Evolutionary conservation across 1,284 basidiomycete genomes (phyloP).

Genomic region (Xerocomus amazonicus): DNA sequence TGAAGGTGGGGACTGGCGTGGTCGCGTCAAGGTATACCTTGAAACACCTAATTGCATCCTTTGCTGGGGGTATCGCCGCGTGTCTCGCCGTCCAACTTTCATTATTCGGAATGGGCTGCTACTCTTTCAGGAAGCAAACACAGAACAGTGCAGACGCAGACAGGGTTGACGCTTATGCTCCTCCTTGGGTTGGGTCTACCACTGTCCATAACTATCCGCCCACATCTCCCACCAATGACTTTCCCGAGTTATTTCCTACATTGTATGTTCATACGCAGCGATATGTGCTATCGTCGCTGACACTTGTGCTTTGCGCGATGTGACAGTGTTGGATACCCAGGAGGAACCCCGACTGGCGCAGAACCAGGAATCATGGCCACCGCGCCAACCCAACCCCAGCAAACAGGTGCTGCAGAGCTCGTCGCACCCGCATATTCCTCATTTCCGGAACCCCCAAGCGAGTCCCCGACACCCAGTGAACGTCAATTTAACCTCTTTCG

Average conservation of each 20-base stretch:
- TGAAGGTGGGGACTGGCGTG: not conserved
- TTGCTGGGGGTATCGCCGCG: slow-evolving; percentile 22
- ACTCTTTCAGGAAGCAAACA: not conserved
- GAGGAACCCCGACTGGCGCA: slow-evolving; percentile 79
- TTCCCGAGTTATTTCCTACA: slow-evolving; percentile 68
- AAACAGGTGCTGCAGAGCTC: slow-evolving; percentile 67
- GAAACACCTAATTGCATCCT: slow-evolving; percentile 27
- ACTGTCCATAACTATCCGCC: slow-evolving; percentile 70
- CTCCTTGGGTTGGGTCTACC: slow-evolving; percentile 69
- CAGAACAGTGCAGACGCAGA: not conserved
- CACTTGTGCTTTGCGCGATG: not conserved
- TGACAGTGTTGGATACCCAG: slow-evolving; percentile 67
- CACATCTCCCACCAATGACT: slow-evolving; percentile 61
- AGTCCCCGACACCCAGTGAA: slow-evolving; percentile 16
- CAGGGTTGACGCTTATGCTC: slow-evolving; percentile 34
- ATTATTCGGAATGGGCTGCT: slow-evolving; percentile 21
- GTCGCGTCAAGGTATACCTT: slow-evolving; percentile 10
- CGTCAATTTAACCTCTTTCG: slow-evolving; percentile 60
- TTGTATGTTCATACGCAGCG: slow-evolving; percentile 29
- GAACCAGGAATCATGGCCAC: slow-evolving; percentile 78
- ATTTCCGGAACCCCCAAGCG: slow-evolving; percentile 12
- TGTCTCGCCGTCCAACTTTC: slow-evolving; percentile 29
- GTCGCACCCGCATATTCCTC: slow-evolving; percentile 40
- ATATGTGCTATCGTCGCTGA: not conserved
- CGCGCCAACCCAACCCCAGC: slow-evolving; percentile 55